Evolutionary conservation across 1,284 basidiomycete species (phyloP), one percentile per base, ranked within the genome.

Genomic region (Naganishia albida): DNA sequence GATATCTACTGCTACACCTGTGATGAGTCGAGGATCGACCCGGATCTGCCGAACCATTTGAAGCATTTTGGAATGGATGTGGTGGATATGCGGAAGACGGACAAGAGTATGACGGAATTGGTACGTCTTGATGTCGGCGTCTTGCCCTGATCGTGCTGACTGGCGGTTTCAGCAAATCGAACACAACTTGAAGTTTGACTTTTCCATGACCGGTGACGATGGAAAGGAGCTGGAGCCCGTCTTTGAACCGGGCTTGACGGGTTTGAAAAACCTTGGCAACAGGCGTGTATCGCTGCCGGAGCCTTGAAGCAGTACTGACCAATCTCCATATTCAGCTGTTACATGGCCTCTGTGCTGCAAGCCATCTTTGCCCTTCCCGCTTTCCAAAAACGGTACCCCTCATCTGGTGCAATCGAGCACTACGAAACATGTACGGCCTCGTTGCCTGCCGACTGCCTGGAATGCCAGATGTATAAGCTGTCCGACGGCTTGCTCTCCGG

Each of bases 1-100:
- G 95, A 98, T 73, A 86, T 98, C 52, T 95, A 95, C 78, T 99
- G 95, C 75, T 99, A 99, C 75, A 79, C 83, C 0, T 99, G 96
- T 77, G 86, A 96, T 73, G 96, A 99, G 69, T 84, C 90, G 7
- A 88, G 86, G 72, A 73, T 90, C 16, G 93, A 98, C 74, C 89
- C 89, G 0, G 85, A 88, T 12, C 81, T 99, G 3, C 83, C 87
- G 0, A 69, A 76, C 0, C 94, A 98, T 78, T 84, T 98, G 2
- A 77, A 84, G 0, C 85, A 85, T 25, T 96, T 97, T 70, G 93
- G 91, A 1, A 95, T 99, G 77, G 88, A 92, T 67, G 87, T 97
- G 0, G 82, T 86, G 51, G 85, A 85, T 0, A 88, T 92, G 74
- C 87, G 82, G 28, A 99, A 99, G 81, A 99, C 94, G 0, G 93